phyloP scores from a whole-genome alignment of 1,284 basidiomycete species.

The Pseudozyma tsukubaensis region DNA sequence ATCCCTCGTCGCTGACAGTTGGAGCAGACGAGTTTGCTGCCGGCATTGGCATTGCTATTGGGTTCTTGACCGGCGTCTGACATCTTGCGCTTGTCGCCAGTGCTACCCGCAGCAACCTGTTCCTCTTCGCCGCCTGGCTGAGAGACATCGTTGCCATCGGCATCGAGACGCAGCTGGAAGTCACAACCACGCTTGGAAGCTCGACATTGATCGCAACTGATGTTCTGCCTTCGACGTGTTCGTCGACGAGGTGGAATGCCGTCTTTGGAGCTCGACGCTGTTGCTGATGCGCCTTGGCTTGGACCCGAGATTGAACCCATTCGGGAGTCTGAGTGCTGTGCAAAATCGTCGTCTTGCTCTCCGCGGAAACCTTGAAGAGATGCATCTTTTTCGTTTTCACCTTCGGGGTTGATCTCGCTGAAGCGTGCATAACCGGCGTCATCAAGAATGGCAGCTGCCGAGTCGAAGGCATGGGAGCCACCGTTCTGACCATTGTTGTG shows the following conservation, averaged over 20 bases:
- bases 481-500: slow-evolving; percentile 5
- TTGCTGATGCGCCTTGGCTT: not conserved
- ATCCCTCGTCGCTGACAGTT: slow-evolving; percentile 53
- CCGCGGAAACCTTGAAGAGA: not conserved
- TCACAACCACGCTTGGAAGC: slow-evolving; percentile 54
- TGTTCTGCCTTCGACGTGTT: slow-evolving; percentile 48
- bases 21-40: slow-evolving; percentile 43
- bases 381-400: not conserved
- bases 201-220: slow-evolving; percentile 55
- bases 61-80: slow-evolving; percentile 32
- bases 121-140: slow-evolving; percentile 14
- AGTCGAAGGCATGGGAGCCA: slow-evolving; percentile 16
- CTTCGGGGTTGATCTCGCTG: slow-evolving; percentile 34
- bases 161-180: slow-evolving; percentile 49
- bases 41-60: not conserved
- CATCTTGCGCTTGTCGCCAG: slow-evolving; percentile 50
- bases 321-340: not conserved
- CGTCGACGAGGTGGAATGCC: slow-evolving; percentile 41
- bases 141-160: slow-evolving; percentile 42
- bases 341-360: slow-evolving; percentile 1
- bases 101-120: slow-evolving; percentile 7
- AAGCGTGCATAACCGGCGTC: slow-evolving; percentile 34
- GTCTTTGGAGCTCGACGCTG: slow-evolving; percentile 25
- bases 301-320: not conserved
- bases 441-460: slow-evolving; percentile 40